Base-by-base conservation (phyloP, 257 asterid genomes). In the Anisodus tanguticus region DNA sequence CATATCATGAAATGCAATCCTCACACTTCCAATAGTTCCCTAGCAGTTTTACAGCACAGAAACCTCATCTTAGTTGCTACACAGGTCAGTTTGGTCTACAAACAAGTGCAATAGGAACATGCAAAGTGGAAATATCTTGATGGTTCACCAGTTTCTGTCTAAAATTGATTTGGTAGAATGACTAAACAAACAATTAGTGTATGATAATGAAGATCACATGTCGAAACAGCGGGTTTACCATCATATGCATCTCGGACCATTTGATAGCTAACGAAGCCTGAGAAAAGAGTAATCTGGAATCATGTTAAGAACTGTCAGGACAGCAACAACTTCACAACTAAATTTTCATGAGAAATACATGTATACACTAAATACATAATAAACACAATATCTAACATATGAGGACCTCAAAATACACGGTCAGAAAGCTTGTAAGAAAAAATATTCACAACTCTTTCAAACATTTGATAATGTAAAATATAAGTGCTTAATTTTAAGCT, bases 221-320 rank as follows among this genome's bases (percentile, higher is more conserved):
- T 57, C 31, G 54, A 63, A 83, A 83, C 31, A 19, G 63, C 69
- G 72, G 72, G 66, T 78, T 91, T 92, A 97, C 99, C 98, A 86
- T 93, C 98, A 90, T 92, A 97, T 74, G 98, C 98, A 88, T 97
- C 98, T 69, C 97, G 93, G 83, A 97, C 99, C 99, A 97, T 97
- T 87, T 95, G 98, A 87, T 97, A 97, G 93, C 93, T 93, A 87
- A 97, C 94, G 88, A 97, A 97, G 64, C 99, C 99, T 41, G 99
- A 97, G 87, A 97, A 97, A 81, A 97, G 97, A 83, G 98, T 92
- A 84, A 95, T 89, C 98, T 96, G 93, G 90, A 88, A 85, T 68
- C 70, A 84, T 74, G 86, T 72, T 81, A 84, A 83, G 55, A 84
- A 80, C 22, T 67, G 83, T 86, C 83, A 89, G 72, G 60, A 60